Conservation (phyloP, 345 rosid genomes). For the Adansonia digitata region DNA sequence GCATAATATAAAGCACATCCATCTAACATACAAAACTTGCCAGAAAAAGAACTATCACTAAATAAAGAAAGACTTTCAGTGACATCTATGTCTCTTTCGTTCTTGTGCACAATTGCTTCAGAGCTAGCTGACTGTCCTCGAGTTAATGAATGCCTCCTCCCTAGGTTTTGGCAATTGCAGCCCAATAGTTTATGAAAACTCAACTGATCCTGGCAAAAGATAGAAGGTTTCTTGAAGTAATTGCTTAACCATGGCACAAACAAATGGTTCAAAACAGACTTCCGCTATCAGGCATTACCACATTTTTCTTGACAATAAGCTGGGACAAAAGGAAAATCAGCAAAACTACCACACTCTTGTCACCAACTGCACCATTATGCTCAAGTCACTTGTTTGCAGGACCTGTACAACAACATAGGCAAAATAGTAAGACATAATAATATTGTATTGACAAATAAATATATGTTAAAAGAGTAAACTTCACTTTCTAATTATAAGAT, state of each 20-base stretch:
- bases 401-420: slow-evolving; percentile 38
- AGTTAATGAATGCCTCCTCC: slow-evolving; percentile 43
- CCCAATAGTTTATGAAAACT: slow-evolving; percentile 83
- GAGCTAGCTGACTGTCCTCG: slow-evolving; percentile 18
- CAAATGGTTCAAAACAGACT: background rate
- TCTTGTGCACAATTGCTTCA: slow-evolving; percentile 20
- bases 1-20: background rate
- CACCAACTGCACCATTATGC: slow-evolving; percentile 61
- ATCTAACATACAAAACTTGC: background rate
- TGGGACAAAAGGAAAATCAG: slow-evolving; percentile 73
- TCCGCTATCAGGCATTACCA: slow-evolving; percentile 34
- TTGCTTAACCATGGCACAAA: slow-evolving; percentile 5
- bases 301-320: slow-evolving; percentile 53
- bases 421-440: background rate
- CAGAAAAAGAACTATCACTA: slow-evolving; percentile 3
- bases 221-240: slow-evolving; percentile 15
- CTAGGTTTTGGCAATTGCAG: slow-evolving; percentile 56
- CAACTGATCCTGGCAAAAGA: slow-evolving; percentile 56
- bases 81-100: slow-evolving; percentile 28
- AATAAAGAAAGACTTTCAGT: slow-evolving; percentile 44
- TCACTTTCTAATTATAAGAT: background rate
- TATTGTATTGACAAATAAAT: background rate
- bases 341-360: slow-evolving; percentile 63
- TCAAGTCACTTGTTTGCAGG: slow-evolving; percentile 83
- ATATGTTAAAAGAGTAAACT: background rate